Percentiles rank a stretch among this genome's conserved stretches.
Evolutionary conservation across 495 filamentous ascomycete genomes (phyloP).

Genomic region (Friedmanniomyces endolithicus): DNA sequence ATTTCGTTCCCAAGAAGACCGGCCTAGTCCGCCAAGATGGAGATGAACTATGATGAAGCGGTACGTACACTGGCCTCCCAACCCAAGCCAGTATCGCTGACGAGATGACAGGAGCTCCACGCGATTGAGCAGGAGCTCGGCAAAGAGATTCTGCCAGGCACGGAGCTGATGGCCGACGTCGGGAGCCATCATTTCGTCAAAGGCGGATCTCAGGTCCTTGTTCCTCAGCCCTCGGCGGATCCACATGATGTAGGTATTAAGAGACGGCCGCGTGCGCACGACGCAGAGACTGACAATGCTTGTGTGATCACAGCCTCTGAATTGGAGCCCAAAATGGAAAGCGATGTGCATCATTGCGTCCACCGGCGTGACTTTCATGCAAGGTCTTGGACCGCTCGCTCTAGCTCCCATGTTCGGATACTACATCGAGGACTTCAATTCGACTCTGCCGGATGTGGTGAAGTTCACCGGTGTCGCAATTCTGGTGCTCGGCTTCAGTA

Average conservation of each 20-base stretch:
- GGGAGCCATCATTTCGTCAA: slow-evolving; percentile 39
- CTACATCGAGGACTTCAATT: slow-evolving; percentile 44
- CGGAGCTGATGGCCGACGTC: slow-evolving; percentile 48
- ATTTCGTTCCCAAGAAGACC: background rate
- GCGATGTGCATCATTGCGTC: slow-evolving; percentile 30
- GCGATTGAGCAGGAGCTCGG: slow-evolving; percentile 34
- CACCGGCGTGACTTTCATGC: slow-evolving; percentile 42
- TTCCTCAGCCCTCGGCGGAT: slow-evolving; percentile 41
- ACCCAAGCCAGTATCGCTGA: background rate
- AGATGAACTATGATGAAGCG: slow-evolving; percentile 26
- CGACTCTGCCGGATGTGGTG: slow-evolving; percentile 38
- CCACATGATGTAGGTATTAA: slow-evolving; percentile 28
- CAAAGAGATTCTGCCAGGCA: slow-evolving; percentile 46
- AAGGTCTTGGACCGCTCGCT: slow-evolving; percentile 47
- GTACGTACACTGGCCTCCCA: background rate
- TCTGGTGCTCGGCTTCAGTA: slow-evolving; percentile 50
- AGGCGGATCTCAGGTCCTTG: slow-evolving; percentile 36
- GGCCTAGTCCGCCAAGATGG: slow-evolving; percentile 17
- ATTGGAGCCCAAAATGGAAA: slow-evolving; percentile 29
- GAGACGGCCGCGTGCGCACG: background rate
- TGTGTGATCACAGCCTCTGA: slow-evolving; percentile 12
- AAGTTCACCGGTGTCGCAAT: slow-evolving; percentile 50
- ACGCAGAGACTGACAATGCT: background rate
- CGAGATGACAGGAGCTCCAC: slow-evolving; percentile 23
- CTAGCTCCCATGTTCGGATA: slow-evolving; percentile 46